Evolutionary conservation across 2,329 filamentous ascomycete genomes (phyloP), one percentile per base, ranked within the genome.

Genomic region (Plenodomus biglobosus): DNA sequence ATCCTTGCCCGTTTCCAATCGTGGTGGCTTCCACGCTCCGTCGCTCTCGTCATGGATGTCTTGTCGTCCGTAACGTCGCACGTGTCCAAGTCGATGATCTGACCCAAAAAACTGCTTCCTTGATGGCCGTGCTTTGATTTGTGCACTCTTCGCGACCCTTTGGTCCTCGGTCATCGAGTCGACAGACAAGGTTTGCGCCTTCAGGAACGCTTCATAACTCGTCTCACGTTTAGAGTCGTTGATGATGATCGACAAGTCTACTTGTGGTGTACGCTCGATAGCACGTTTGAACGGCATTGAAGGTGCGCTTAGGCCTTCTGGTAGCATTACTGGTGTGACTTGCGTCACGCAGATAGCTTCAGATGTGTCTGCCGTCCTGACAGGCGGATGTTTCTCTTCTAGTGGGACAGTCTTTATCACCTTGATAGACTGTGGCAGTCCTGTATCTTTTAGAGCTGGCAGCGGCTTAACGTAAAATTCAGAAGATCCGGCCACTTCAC

Each of bases 91-190:
- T 21, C 57, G 55, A 44, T 58, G 15, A 8, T 48, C 32, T 22
- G 54, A 52, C 10, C 59, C 56, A 20, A 63, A 63, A 8, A 50
- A 51, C 13, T 63, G 53, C 49, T 76, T 76, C 27, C 71, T 62
- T 1, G 63, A 66, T 3, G 70, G 70, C 1, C 74, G 64, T 13
- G 49, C 43, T 49, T 53, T 56, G 44, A 67, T 68, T 35, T 64
- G 55, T 24, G 43, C 48, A 24, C 65, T 60, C 40, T 62, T 66
- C 15, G 24, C 22, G 16, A 49, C 41, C 17, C 50, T 66, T 8
- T 65, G 56, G n/a, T 41, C 44, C 22, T 52, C 20, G 0, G 54
- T 61, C 62, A 65, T 62, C 11, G 36, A 46, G 32, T 61, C 53
- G 2, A 57, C 50, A 3, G 54, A 49, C 3, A 44, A 35, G 38